Evolutionary conservation across 495 filamentous ascomycete genomes (phyloP).

Genomic region (Trichodelitschia bisporula): DNA sequence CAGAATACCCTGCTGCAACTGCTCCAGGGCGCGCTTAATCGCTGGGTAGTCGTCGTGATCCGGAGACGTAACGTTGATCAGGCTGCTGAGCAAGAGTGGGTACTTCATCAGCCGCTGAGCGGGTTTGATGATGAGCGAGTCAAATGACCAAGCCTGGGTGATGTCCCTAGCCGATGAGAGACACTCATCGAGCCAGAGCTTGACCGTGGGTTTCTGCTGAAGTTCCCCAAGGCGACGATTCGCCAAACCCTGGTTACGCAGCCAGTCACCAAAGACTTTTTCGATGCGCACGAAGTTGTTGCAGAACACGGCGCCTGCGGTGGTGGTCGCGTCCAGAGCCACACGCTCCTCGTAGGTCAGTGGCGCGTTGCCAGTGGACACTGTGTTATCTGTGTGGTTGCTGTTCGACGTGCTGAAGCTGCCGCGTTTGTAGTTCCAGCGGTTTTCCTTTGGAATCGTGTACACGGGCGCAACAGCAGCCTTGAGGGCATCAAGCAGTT

Average conservation of each 20-base stretch:
- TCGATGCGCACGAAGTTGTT: slow-evolving; percentile 55
- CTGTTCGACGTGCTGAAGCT: slow-evolving; percentile 23
- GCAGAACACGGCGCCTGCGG: slow-evolving; percentile 55
- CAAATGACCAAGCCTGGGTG: slow-evolving; percentile 78
- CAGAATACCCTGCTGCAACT: slow-evolving; percentile 43
- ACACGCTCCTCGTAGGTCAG: slow-evolving; percentile 20
- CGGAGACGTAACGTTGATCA: slow-evolving; percentile 51
- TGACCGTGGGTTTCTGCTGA: slow-evolving; percentile 47
- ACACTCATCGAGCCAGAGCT: slow-evolving; percentile 82
- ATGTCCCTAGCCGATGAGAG: slow-evolving; percentile 68
- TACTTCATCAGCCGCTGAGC: slow-evolving; percentile 85
- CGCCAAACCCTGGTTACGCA: slow-evolving; percentile 68
- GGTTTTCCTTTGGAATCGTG: slow-evolving; percentile 27
- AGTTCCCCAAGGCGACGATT: slow-evolving; percentile 52
- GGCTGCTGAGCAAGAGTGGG: slow-evolving; percentile 52
- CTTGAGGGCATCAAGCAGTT: slow-evolving; percentile 56
- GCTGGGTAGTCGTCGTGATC: slow-evolving; percentile 84
- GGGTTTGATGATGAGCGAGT: slow-evolving; percentile 85
- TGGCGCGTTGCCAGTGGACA: slow-evolving; percentile 4
- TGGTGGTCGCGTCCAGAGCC: slow-evolving; percentile 53
- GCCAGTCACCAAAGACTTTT: slow-evolving; percentile 57
- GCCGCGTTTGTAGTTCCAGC: slow-evolving; percentile 30
- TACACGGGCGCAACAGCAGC: slow-evolving; percentile 53
- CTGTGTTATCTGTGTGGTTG: slow-evolving; percentile 15
- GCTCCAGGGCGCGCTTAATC: slow-evolving; percentile 35